A percentile compares a stretch with the other conserved stretches of the same genome.
phyloP scores from a whole-genome alignment of 2,329 filamentous ascomycete genomes.

The Aspergillus aculeatinus region DNA sequence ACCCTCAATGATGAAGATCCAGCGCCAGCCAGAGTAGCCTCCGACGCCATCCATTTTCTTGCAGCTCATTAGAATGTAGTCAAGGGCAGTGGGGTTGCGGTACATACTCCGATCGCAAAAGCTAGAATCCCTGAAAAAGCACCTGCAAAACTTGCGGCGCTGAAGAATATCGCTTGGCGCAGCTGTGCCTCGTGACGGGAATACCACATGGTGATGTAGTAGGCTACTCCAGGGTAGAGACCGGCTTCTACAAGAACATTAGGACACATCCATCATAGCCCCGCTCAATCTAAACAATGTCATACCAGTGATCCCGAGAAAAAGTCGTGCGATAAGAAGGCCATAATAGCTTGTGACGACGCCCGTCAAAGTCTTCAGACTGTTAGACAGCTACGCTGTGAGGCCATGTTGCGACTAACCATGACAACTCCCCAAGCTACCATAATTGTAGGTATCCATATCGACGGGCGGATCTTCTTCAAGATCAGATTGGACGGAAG shows the following conservation, averaged over 20 bases:
- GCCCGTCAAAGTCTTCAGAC: conserved; percentile 47
- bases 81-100: conserved; percentile 5
- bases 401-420: conserved; percentile 13
- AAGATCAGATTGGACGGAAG: conserved; percentile 25
- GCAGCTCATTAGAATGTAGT: neutral
- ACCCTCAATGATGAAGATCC: conserved; percentile 54
- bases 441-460: conserved; percentile 32
- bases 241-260: conserved; percentile 34
- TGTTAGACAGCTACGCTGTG: neutral
- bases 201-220: conserved; percentile 51
- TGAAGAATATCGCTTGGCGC: conserved; percentile 49
- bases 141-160: conserved; percentile 51
- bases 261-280: neutral
- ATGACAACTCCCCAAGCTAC: conserved; percentile 50
- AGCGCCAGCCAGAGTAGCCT: conserved; percentile 49
- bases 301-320: conserved; percentile 41
- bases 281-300: too few species aligned
- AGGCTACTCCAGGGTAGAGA: conserved; percentile 45
- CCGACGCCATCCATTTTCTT: conserved; percentile 52
- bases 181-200: conserved; percentile 44
- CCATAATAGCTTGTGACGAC: conserved; percentile 48
- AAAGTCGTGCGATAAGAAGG: conserved; percentile 49
- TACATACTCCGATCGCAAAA: conserved; percentile 47
- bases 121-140: conserved; percentile 54
- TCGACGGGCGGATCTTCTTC: conserved; percentile 29